Conservation (phyloP, 768 basidiomycete genomes). For the Mycena amicta region DNA sequence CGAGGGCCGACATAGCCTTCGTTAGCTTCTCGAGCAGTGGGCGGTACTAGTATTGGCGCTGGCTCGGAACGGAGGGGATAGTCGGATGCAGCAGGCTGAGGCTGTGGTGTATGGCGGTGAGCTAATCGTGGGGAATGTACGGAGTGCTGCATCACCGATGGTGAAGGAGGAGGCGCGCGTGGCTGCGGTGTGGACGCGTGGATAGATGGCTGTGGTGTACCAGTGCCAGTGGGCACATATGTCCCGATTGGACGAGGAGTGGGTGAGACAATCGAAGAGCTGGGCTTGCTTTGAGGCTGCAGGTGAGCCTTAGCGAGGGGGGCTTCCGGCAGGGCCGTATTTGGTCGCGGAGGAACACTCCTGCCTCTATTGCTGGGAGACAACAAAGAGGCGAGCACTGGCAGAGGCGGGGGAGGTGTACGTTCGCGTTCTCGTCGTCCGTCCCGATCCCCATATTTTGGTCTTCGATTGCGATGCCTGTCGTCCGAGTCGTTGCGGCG, state of each 20-base stretch:
- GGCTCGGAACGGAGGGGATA: not conserved
- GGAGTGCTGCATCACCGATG: not conserved
- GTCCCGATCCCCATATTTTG: not conserved
- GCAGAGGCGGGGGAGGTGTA: slow-evolving; percentile 1
- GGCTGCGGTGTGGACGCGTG: not conserved
- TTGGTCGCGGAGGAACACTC: not conserved
- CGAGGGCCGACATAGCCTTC: too few relatives aligned
- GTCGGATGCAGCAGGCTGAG: not conserved
- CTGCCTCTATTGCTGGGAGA: not conserved
- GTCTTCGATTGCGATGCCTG: too few relatives aligned
- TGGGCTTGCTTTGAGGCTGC: not conserved
- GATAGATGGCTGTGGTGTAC: not conserved
- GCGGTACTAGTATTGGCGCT: too few relatives aligned
- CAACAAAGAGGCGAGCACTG: not conserved
- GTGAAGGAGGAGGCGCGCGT: not conserved
- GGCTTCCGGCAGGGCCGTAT: slow-evolving; percentile 1
- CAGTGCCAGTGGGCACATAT: too few relatives aligned
- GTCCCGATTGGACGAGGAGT: too few relatives aligned
- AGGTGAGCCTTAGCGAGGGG: not conserved
- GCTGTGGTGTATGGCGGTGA: not conserved
- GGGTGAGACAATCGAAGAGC: not conserved
- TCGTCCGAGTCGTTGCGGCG: not conserved
- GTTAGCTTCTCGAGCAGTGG: too few relatives aligned
- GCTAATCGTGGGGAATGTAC: not conserved
- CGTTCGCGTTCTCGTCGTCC: not conserved